Evolutionary conservation across 2,329 filamentous ascomycete species (phyloP), one percentile per base, ranked within the genome.

Genomic region (Xylariaceae sp.): DNA sequence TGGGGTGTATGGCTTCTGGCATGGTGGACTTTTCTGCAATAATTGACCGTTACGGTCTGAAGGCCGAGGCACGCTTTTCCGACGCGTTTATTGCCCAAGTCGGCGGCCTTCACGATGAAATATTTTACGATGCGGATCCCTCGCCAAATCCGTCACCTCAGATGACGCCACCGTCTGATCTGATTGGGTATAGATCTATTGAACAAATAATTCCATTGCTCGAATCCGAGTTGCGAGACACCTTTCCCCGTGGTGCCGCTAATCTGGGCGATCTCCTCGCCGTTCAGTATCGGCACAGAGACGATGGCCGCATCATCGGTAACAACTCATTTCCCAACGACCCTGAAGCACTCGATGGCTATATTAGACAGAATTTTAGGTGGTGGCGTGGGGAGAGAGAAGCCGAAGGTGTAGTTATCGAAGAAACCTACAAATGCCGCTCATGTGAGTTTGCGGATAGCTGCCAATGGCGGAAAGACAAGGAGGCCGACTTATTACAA

Each of bases 401-500:
- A 48, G 85, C 92, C 0, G 79, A 81, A 7, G 93, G 93, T 0
- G 93, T 97, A 2, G 80, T 84, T 6, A 81, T 96, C 6, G 88
- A 93, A 67, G 93, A 97, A 65, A 90, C 91, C 0, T 96, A 89
- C 74, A 98, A 97, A 72, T 98, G 93, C 70, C 78, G 85, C 19
- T 85, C 81, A 20, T 98, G 93, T 68, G 91, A 96, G 63, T 97
- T 97, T 71, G 84, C 81, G 0, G 87, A 90, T 2, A 80, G 78
- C 1, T 98, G 93, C 71, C 81, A 82, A 12, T 98, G 93, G 93
- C 80, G 93, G 40, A 79, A 82, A 64, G 79, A 79, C 10, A 88
- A 89, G 73, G 85, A 93, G 52, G 80, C 85, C 57, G 85, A 89
- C 68, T 62, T 66, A 21, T 42, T 68, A 32, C 60, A 50, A 29